A percentile compares a stretch with the other conserved stretches of the same genome.
These are phyloP conservation scores for Globisporangium emineosum DNA, from an alignment of 352 stramenopile species.

Conservation along the genomic window DNA sequence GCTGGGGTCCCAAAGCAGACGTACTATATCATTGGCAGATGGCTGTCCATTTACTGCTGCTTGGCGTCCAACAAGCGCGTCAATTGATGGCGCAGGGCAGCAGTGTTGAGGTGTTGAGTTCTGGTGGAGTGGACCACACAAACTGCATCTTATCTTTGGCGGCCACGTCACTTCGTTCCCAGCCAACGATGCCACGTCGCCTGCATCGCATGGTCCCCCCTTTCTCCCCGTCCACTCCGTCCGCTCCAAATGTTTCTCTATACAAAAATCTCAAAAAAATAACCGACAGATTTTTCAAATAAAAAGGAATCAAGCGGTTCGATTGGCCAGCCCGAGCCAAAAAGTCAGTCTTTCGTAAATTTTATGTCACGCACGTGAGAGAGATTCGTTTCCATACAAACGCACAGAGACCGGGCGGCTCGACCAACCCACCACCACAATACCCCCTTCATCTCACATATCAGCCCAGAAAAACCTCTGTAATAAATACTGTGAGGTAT, in stretches of 20 bases:
- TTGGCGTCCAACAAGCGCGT: background rate
- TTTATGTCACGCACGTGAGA: constrained; percentile 6
- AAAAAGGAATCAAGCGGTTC: background rate
- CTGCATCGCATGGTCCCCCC: background rate
- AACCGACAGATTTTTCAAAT: background rate
- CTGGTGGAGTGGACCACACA: background rate
- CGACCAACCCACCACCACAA: background rate
- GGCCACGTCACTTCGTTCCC: background rate
- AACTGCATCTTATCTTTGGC: background rate
- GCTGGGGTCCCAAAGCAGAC: no score
- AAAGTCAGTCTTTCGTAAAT: background rate
- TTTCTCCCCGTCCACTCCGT: background rate
- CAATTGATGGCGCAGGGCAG: background rate
- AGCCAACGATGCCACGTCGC: background rate
- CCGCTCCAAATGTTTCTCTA: no score
- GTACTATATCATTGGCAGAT: no score
- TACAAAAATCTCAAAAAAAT: background rate
- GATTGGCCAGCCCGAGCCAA: background rate
- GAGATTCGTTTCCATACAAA: constrained; percentile 12
- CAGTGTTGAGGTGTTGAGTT: background rate
- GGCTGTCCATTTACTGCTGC: background rate
- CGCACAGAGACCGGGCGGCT: constrained; percentile 1
- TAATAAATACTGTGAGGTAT: no score
- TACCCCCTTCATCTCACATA: no score
- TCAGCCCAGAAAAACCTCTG: no score